phyloP scores from a whole-genome alignment of 768 basidiomycete species.

The Rubroboletus satanas region DNA sequence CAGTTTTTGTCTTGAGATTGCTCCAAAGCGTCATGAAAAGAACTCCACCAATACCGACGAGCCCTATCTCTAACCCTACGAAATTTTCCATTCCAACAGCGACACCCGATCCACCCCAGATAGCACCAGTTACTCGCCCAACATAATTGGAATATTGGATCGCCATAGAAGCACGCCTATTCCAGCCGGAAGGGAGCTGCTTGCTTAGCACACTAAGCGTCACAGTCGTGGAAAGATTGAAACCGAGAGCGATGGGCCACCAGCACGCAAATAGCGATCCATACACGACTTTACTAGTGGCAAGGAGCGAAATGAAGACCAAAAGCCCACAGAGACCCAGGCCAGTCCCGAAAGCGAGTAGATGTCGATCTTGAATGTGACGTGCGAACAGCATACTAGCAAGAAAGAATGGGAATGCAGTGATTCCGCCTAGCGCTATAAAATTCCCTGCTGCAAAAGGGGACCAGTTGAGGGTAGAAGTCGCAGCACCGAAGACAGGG shows the following conservation, averaged over 20 bases:
- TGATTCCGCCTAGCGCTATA: slow-evolving; percentile 61
- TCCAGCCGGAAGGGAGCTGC: slow-evolving; percentile 62
- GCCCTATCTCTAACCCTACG: slow-evolving; percentile 54
- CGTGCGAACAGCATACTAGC: slow-evolving; percentile 54
- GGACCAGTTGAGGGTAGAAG: slow-evolving; percentile 45
- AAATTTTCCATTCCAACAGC: slow-evolving; percentile 54
- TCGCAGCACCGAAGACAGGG: slow-evolving; percentile 51
- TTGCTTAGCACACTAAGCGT: slow-evolving; percentile 66
- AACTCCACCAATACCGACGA: slow-evolving; percentile 54
- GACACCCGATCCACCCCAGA: slow-evolving; percentile 66
- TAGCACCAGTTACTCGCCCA: slow-evolving; percentile 59
- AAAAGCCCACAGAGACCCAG: slow-evolving; percentile 52
- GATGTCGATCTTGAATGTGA: slow-evolving; percentile 57
- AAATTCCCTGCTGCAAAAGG: slow-evolving; percentile 67
- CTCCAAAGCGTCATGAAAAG: slow-evolving; percentile 57
- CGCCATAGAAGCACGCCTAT: slow-evolving; percentile 46
- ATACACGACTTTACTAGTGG: slow-evolving; percentile 40
- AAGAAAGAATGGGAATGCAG: slow-evolving; percentile 64
- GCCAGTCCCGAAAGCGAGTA: slow-evolving; percentile 49
- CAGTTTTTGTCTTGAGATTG: background rate
- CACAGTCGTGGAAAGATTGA: slow-evolving; percentile 68
- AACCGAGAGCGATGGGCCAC: slow-evolving; percentile 59
- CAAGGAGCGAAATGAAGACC: slow-evolving; percentile 46
- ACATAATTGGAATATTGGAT: slow-evolving; percentile 69
- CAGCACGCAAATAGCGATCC: slow-evolving; percentile 43